A percentile compares a stretch with the other conserved stretches of the same genome.
Conservation (phyloP, 129 eudicot genomes). For the Smallanthus sonchifolius region DNA sequence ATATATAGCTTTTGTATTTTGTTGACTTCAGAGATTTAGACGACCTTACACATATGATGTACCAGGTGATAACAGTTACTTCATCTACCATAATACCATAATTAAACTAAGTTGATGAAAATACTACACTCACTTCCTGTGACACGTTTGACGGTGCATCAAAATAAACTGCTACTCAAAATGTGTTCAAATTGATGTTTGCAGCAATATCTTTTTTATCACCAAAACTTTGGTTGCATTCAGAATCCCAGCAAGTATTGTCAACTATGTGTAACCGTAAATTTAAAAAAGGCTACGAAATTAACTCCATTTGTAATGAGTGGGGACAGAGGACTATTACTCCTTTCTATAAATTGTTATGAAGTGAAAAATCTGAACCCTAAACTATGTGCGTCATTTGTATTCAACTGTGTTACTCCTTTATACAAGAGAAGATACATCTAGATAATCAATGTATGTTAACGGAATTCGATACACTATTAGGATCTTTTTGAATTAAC, state of each 20-base stretch:
- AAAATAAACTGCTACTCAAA: not conserved
- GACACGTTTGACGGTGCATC: not conserved
- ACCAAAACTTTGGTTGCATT: constrained; percentile 16
- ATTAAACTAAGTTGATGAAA: not conserved
- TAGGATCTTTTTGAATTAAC: not conserved
- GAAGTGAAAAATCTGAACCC: not conserved
- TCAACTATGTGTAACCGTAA: constrained; percentile 3
- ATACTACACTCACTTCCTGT: not conserved
- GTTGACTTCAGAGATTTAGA: not conserved
- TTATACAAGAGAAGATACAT: not conserved
- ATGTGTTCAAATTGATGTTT: constrained; percentile 1
- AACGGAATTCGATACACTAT: not conserved
- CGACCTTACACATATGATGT: not conserved
- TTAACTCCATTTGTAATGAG: constrained; percentile 2
- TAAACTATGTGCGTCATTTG: not conserved
- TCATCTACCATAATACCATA: constrained; percentile 5
- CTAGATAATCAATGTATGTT: not conserved
- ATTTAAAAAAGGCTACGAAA: not conserved
- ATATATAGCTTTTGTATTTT: not conserved
- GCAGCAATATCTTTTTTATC: constrained; percentile 4
- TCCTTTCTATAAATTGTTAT: not conserved
- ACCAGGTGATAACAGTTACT: not conserved
- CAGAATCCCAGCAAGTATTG: not conserved
- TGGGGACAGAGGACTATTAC: not conserved
- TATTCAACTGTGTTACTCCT: constrained; percentile 1